These are phyloP conservation scores for Papiliotrema flavescens DNA, from an alignment of 1,284 basidiomycete species.

Conservation along the genomic window DNA sequence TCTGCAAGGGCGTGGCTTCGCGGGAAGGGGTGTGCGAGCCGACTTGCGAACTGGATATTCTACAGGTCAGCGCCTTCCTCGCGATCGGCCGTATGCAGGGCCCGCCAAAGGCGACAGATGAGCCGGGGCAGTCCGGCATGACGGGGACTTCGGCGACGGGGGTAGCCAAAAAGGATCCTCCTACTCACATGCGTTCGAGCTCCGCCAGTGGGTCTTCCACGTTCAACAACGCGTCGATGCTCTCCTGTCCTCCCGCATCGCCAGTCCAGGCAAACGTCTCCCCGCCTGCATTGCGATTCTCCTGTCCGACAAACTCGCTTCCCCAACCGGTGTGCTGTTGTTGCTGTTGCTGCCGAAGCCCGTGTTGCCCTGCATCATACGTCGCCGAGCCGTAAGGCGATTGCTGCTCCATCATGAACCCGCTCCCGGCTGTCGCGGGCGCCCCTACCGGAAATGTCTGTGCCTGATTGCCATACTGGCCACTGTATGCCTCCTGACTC, in stretches of 20 bases:
- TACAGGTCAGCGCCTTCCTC: neutral
- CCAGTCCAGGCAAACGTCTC: neutral
- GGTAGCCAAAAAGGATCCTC: neutral
- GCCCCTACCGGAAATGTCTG: neutral
- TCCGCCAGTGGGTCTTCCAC: conserved; percentile 29
- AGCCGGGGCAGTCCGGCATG: neutral
- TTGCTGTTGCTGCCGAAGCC: neutral
- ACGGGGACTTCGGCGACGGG: neutral
- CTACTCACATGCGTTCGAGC: conserved; percentile 40
- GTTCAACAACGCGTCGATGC: conserved; percentile 13
- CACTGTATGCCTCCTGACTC: neutral
- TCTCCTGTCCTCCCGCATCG: neutral
- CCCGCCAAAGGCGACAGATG: too few species aligned
- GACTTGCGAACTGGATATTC: conserved; percentile 2
- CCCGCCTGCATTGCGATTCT: neutral
- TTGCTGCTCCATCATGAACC: conserved; percentile 10
- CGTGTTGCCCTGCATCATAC: conserved; percentile 3
- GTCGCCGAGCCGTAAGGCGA: conserved; percentile 10
- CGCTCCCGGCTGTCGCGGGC: neutral
- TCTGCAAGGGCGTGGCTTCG: conserved; percentile 8
- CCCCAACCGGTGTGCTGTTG: conserved; percentile 4
- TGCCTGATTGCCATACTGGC: neutral
- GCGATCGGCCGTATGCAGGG: too few species aligned
- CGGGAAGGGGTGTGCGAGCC: conserved; percentile 6
- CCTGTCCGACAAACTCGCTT: conserved; percentile 4